Base-by-base conservation (phyloP, 2,329 filamentous ascomycete genomes). In the Colletotrichum tamarilloi region DNA sequence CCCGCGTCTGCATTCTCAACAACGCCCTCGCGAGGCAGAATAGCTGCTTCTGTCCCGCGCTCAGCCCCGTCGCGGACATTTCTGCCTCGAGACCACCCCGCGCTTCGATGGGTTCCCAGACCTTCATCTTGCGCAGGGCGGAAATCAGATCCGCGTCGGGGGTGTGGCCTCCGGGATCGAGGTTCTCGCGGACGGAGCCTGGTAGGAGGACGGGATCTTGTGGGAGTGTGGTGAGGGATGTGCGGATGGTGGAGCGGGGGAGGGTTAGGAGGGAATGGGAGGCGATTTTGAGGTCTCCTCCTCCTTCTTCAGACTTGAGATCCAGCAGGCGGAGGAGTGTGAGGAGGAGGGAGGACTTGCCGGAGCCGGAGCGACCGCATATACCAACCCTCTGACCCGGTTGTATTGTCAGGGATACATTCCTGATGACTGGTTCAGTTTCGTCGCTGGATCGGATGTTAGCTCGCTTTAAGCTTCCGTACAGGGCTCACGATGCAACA, bases 291-390 rank as follows among this genome's bases (percentile, higher is more conserved):
- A 90, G 84, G 6, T 70, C 79, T 68, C 62, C 65, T 0, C 76
- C 42, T 49, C 19, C 42, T 49, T 19, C 26, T 19, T 0, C 22
- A 5, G 69, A 30, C 0, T 80, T 79, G 2, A 84, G 76, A 26
- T 89, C 86, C 2, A 89, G 76, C 58, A 90, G 82, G 5, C 86
- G 84, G 26, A 89, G 82, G 2, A 90, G 79, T 0, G 84, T 81
- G 1, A 86, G 79, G 0, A 88, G 77, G 1, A 89, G 79, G 0
- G 86, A 87, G 0, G 84, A 86, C 77, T 89, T 89, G 2, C 88
- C 87, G 68, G 86, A 88, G 11, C 87, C 87, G 6, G 85, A 88
- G 0, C 87, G 85, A 2, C 88, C 88, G 64, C 86, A 87, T 6
- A 89, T 81, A 6, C 84, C 87, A 4, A 90, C 80, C 53, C 86